These are phyloP conservation scores for Sporothrix inflata DNA, from an alignment of 2,329 filamentous ascomycete genomes.

Conservation along the genomic window DNA sequence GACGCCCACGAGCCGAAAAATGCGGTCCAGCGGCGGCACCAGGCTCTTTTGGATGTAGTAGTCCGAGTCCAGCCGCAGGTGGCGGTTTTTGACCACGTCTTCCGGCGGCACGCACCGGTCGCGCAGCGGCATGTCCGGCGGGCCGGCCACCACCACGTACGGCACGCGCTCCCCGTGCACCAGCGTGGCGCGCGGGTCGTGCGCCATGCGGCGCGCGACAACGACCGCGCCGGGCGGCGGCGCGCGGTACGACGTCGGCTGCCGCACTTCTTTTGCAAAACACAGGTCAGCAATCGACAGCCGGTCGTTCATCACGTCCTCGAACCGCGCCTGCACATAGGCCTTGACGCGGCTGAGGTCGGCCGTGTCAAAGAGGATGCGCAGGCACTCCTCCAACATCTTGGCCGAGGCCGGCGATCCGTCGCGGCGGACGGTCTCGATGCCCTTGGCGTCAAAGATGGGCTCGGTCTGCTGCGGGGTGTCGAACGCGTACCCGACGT, in stretches of 20 bases:
- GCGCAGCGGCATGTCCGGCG: conserved; percentile 80
- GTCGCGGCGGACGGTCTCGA: conserved; percentile 93
- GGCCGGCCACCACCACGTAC: conserved; percentile 89
- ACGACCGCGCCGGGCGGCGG: conserved; percentile 88
- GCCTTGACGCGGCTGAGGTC: conserved; percentile 86
- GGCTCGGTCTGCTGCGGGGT: conserved; percentile 72
- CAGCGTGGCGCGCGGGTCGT: conserved; percentile 83
- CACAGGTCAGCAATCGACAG: conserved; percentile 95
- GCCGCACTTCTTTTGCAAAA: conserved; percentile 79
- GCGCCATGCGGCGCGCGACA: conserved; percentile 81
- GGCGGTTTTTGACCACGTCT: conserved; percentile 68
- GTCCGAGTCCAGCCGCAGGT: conserved; percentile 83
- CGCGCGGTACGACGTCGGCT: conserved; percentile 81
- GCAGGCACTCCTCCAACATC: conserved; percentile 90
- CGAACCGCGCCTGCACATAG: conserved; percentile 73
- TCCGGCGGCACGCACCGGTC: conserved; percentile 92
- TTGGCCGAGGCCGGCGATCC: conserved; percentile 95
- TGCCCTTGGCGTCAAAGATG: conserved; percentile 96
- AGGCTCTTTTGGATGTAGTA: conserved; percentile 98
- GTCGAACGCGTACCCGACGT: conserved; percentile 98
- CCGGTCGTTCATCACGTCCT: conserved; percentile 86
- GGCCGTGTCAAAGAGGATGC: conserved; percentile 84
- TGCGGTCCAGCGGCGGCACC: conserved; percentile 91
- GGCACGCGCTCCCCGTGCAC: conserved; percentile 95
- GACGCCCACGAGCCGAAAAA: conserved; percentile 89